phyloP scores from a whole-genome alignment of 1,284 basidiomycete genomes.

The Jaminaea rosea region DNA sequence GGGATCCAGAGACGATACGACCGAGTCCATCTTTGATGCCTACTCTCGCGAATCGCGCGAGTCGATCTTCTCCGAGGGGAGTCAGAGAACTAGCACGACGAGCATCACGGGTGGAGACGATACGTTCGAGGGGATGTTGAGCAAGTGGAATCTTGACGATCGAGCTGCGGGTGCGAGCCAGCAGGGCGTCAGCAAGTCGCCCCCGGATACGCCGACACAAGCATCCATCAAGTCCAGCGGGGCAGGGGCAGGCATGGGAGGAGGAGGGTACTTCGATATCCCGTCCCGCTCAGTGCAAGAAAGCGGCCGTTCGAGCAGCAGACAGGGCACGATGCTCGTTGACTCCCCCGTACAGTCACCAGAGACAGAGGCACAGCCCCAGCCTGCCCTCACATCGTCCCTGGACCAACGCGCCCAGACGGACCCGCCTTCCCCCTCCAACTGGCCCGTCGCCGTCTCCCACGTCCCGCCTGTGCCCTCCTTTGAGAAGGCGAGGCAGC shows the following conservation, averaged over 20 bases:
- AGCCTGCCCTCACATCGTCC: too few relatives aligned
- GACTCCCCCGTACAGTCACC: constrained; percentile 12
- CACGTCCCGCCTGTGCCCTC: constrained; percentile 25
- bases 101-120: constrained; percentile 8
- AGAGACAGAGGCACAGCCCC: constrained; percentile 1
- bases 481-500: constrained; percentile 23
- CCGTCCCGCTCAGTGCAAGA: not conserved
- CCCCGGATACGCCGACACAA: constrained; percentile 30
- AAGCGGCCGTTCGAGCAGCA: not conserved
- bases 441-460: constrained; percentile 22
- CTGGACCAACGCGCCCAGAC: not conserved
- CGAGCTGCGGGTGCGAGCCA: not conserved
- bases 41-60: constrained; percentile 34
- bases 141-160: not conserved
- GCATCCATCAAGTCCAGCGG: constrained; percentile 2
- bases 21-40: constrained; percentile 33
- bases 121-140: not conserved
- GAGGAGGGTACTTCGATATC: constrained; percentile 13
- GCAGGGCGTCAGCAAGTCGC: constrained; percentile 4
- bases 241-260: not conserved
- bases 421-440: constrained; percentile 4
- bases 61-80: constrained; percentile 30
- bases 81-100: constrained; percentile 31
- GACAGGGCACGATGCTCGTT: not conserved
- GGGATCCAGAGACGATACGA: constrained; percentile 22